These are phyloP conservation scores for Pholiota microspora DNA, from an alignment of 768 basidiomycete species.

Conservation along the genomic window DNA sequence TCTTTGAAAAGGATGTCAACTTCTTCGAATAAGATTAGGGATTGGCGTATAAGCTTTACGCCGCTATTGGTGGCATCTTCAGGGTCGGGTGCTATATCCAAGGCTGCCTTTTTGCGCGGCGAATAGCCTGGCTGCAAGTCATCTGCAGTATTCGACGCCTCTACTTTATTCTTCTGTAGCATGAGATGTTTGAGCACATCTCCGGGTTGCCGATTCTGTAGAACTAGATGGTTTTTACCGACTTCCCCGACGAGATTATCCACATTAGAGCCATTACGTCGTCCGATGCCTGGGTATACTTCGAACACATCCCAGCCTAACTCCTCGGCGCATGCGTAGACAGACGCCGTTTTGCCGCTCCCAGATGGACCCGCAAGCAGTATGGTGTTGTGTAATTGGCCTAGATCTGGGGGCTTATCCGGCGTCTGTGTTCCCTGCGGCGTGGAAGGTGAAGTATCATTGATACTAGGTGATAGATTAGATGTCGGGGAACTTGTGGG, in stretches of 20 bases:
- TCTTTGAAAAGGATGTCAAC: constrained; percentile 92
- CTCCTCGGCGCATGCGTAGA: constrained; percentile 93
- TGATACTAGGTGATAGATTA: constrained; percentile 7
- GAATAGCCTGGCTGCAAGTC: constrained; percentile 18
- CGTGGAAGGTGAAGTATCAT: neutral
- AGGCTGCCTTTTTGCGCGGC: constrained; percentile 19
- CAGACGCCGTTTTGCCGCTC: constrained; percentile 86
- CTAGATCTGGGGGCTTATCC: constrained; percentile 23
- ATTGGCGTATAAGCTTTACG: constrained; percentile 59
- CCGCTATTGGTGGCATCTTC: constrained; percentile 14
- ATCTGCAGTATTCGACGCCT: neutral
- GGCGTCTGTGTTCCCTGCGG: neutral
- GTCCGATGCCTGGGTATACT: constrained; percentile 94
- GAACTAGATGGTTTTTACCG: constrained; percentile 86
- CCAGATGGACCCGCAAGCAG: constrained; percentile 82
- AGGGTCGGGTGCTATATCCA: constrained; percentile 8
- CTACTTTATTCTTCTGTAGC: constrained; percentile 11
- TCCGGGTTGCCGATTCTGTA: constrained; percentile 22
- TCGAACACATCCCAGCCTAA: constrained; percentile 97
- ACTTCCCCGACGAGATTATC: constrained; percentile 86
- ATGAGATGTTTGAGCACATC: constrained; percentile 20
- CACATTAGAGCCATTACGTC: constrained; percentile 75
- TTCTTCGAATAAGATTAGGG: constrained; percentile 89
- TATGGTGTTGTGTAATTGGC: constrained; percentile 79
- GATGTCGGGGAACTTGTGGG: constrained; percentile 18